These are phyloP conservation scores for Pichia sp. DNA, from an alignment of 1,139 yeast genomes.

Conservation along the genomic window DNA sequence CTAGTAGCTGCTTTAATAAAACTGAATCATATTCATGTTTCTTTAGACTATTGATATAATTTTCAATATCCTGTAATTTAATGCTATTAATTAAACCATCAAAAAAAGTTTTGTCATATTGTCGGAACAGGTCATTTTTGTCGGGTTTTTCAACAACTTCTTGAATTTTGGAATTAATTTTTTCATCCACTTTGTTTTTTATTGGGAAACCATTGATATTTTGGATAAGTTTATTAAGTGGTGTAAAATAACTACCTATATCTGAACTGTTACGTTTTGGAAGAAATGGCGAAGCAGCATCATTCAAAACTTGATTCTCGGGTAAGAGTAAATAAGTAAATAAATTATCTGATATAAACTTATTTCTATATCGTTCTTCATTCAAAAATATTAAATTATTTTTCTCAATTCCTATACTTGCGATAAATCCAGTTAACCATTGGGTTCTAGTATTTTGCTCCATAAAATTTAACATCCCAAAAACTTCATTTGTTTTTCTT, in stretches of 20 bases:
- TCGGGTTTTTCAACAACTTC: too few relatives aligned
- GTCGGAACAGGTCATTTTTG: too few relatives aligned
- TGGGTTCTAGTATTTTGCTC: constrained; percentile 52
- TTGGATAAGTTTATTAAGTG: constrained; percentile 27
- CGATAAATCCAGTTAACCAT: constrained; percentile 57
- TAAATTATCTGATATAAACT: constrained; percentile 19
- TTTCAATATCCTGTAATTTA: constrained; percentile 27
- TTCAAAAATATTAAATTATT: constrained; percentile 33
- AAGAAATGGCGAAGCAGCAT: not conserved
- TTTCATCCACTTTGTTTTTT: not conserved
- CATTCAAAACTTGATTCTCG: not conserved
- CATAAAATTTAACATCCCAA: constrained; percentile 50
- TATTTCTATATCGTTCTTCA: constrained; percentile 21
- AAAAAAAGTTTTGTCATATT: too few relatives aligned
- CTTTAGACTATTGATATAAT: constrained; percentile 33
- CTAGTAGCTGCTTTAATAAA: constrained; percentile 39
- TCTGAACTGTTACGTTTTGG: constrained; percentile 10
- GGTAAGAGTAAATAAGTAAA: constrained; percentile 15
- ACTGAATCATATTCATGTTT: constrained; percentile 25
- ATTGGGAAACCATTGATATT: constrained; percentile 25
- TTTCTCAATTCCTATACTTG: constrained; percentile 38
- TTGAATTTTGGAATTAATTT: too few relatives aligned
- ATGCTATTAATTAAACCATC: constrained; percentile 13
- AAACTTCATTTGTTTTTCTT: constrained; percentile 50
- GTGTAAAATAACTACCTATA: constrained; percentile 19